These are phyloP conservation scores for barrel medic (Medicago truncatula) DNA, from an alignment of 306 rosid genomes.

Conservation along the genomic window MtrunA17r5.0-ANR NC_053043.1:10928501-10929000, in stretches of 20 bases:
- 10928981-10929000: too few species aligned
- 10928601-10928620: too few species aligned
- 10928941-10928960: background rate
- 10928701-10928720: background rate
- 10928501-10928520: too few species aligned
- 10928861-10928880: background rate
- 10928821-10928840: background rate
- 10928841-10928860: background rate
- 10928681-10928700: background rate
- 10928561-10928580: too few species aligned
- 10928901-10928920: background rate
- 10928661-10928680: background rate
- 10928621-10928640: too few species aligned
- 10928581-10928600: too few species aligned
- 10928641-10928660: too few species aligned
- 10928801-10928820: background rate
- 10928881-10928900: background rate
- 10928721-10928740: background rate
- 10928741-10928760: background rate
- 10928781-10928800: background rate
- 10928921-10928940: background rate
- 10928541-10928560: too few species aligned
- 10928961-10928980: too few species aligned
- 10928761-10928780: background rate
- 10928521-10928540: too few species aligned